These are phyloP conservation scores for Hymenoscyphus repandus DNA, from an alignment of 2,329 filamentous ascomycete species.

Conservation along the genomic window DNA sequence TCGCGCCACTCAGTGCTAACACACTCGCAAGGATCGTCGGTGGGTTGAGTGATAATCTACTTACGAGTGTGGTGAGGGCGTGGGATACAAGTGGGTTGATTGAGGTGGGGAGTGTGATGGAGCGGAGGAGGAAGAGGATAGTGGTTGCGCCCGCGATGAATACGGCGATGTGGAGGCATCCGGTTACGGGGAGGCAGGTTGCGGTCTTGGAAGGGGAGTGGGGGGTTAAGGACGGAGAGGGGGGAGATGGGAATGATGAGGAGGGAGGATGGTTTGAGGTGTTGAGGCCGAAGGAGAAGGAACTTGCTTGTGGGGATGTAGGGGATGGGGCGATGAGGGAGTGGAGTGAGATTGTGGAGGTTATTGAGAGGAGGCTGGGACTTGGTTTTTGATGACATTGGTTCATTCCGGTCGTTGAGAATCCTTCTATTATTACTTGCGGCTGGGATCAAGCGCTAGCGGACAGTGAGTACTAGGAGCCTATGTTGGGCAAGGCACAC, in stretches of 20 bases:
- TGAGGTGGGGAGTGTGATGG: conserved; percentile 7
- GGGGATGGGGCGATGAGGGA: conserved; percentile 79
- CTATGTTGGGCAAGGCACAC: too few relatives aligned
- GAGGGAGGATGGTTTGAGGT: conserved; percentile 65
- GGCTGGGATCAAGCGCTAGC: too few relatives aligned
- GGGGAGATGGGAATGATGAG: conserved; percentile 73
- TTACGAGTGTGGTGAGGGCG: conserved; percentile 71
- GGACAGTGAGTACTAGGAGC: too few relatives aligned
- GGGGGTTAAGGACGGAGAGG: conserved; percentile 51
- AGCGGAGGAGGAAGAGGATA: conserved; percentile 54
- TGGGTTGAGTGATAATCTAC: conserved; percentile 72
- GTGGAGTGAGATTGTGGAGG: conserved; percentile 67
- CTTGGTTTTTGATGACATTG: conserved; percentile 5
- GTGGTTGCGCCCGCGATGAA: conserved; percentile 83
- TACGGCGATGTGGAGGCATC: conserved; percentile 83
- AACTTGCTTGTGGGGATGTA: conserved; percentile 77
- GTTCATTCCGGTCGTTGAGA: too few relatives aligned
- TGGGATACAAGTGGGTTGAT: conserved; percentile 62
- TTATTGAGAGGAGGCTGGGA: conserved; percentile 48
- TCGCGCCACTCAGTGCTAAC: conserved; percentile 81
- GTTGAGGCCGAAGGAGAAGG: conserved; percentile 67
- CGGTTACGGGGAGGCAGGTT: conserved; percentile 70
- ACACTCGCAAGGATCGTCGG: conserved; percentile 76
- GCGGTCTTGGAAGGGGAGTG: conserved; percentile 67
- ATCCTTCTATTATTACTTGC: too few relatives aligned